Evolutionary conservation across 257 asterid species (phyloP), one percentile per base, ranked within the genome.

Genomic region (Solanum phureja): DNA sequence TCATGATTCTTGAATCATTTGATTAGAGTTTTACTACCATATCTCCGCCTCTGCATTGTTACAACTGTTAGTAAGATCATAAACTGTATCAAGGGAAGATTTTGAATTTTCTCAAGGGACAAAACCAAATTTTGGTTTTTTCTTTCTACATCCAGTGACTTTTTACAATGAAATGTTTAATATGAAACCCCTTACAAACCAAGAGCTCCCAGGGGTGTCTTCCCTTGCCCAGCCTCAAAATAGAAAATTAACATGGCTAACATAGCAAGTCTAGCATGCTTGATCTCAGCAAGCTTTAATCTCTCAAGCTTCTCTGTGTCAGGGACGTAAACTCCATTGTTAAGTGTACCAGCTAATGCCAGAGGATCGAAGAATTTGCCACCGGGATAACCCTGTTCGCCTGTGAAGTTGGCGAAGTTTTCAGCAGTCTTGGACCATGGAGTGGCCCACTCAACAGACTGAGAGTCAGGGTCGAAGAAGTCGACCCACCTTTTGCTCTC

Each of bases 401-500:
- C 98, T 0, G 98, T 97, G n/a, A 96, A 92, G 29, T 97, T 97
- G 33, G 93, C 92, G 8, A 97, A 97, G 64, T 97, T 97, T 73
- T 94, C 98, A 0, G 99, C 91, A 1, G 98, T 92, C 87, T 87
- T 94, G 2, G 99, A 97, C 99, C 99, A 97, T 4, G 99, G 99
- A 0, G 99, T 97, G 6, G 99, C 98, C 99, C 99, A 97, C 40
- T 94, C 98, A 5, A 97, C 93, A 4, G 99, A 93, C 24, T 97
- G 99, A 0, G 99, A 97, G 58, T 95, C 99, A 0, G 96, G 98
- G 94, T 88, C 90, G 95, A 95, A 97, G 94, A 94, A 97, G 87
- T 97, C 99, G 1, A 95, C 99, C 99, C 99, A 97, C 88, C 99
- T 88, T 89, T 97, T 95, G 96, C 98, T 94, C 93, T 97, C 99